Evolutionary conservation across 2,329 filamentous ascomycete species (phyloP).

Genomic region (Teratosphaeriaceae sp.): DNA sequence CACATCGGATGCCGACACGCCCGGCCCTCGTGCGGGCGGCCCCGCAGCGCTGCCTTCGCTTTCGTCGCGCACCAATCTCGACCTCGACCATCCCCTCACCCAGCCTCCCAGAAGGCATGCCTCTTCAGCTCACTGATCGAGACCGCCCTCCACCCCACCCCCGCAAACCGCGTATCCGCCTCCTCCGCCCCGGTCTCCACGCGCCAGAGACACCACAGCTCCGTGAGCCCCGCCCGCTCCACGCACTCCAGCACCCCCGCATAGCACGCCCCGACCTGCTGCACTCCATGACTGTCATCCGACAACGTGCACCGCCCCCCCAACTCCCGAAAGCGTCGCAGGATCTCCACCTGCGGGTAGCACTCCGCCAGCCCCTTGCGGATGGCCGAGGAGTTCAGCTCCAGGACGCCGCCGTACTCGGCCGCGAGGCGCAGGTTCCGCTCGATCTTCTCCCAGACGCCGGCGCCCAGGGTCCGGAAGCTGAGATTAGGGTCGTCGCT

Average conservation of each 20-base stretch:
- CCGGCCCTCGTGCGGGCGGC: too few species aligned
- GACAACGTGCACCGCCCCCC: constrained; percentile 83
- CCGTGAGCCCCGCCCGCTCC: constrained; percentile 55
- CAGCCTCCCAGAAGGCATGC: constrained; percentile 20
- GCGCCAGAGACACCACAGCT: constrained; percentile 42
- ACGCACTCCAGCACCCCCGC: constrained; percentile 62
- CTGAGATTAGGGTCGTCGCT: constrained; percentile 61
- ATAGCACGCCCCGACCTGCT: constrained; percentile 85
- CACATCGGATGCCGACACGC: too few species aligned
- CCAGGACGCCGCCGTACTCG: constrained; percentile 72
- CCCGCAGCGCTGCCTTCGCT: too few species aligned
- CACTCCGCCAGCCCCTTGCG: constrained; percentile 87
- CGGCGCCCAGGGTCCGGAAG: constrained; percentile 22
- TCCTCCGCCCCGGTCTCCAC: constrained; percentile 10
- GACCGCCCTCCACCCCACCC: constrained; percentile 18
- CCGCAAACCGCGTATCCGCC: constrained; percentile 30
- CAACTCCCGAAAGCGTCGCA: constrained; percentile 46
- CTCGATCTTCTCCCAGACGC: constrained; percentile 69
- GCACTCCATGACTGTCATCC: constrained; percentile 88
- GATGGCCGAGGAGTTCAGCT: constrained; percentile 82
- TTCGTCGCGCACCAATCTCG: too few species aligned
- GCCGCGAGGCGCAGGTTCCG: constrained; percentile 68
- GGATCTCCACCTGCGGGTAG: constrained; percentile 74
- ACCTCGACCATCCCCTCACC: too few species aligned
- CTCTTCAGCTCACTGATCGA: constrained; percentile 13